phyloP scores from a whole-genome alignment of 441 rosid species.

The Eruca vesicaria region DNA sequence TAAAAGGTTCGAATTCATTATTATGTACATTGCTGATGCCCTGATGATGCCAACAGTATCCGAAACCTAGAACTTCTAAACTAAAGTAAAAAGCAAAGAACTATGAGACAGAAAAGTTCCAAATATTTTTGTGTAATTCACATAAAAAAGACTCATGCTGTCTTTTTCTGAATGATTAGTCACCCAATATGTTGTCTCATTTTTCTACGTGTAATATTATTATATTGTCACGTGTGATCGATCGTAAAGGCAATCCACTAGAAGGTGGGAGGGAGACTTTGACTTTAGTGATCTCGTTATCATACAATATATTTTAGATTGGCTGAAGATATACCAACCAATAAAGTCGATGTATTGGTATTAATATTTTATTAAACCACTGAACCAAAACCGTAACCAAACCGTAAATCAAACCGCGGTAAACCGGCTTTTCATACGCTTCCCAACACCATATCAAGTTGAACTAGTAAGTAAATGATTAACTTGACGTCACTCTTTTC shows the following conservation, averaged over 20 bases:
- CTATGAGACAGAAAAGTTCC: background rate
- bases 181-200: background rate
- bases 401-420: background rate
- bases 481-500: background rate
- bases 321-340: background rate
- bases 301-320: background rate
- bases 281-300: background rate
- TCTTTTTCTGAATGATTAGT: background rate
- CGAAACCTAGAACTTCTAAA: background rate
- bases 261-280: background rate
- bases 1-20: no score
- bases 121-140: background rate
- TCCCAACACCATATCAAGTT: background rate
- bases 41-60: background rate
- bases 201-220: background rate
- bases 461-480: background rate
- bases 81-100: background rate
- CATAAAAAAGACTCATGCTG: background rate
- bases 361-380: background rate
- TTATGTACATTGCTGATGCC: no score
- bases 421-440: background rate
- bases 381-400: background rate
- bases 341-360: background rate
- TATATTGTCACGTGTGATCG: background rate
- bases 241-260: background rate